Conservation (phyloP, 805 yeast genomes). For the Lipomyces oligophaga region DNA sequence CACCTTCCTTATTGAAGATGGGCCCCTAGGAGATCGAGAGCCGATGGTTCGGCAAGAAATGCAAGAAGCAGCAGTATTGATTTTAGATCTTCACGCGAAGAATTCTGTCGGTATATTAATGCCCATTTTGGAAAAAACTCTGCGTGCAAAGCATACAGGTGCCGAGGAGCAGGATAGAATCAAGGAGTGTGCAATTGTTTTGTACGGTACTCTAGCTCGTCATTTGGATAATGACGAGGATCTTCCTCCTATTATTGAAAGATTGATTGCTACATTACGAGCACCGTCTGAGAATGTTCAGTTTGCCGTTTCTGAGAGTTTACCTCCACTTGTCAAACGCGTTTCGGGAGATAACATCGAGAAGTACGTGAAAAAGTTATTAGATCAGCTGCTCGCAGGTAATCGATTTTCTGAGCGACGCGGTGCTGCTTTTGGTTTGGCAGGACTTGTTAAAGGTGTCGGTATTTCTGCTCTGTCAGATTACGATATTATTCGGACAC, state of each 20-base stretch:
- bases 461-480: conserved; percentile 77
- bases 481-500: conserved; percentile 67
- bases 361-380: conserved; percentile 53
- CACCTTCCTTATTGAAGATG: conserved; percentile 51
- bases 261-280: conserved; percentile 68
- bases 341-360: conserved; percentile 43
- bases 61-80: conserved; percentile 81
- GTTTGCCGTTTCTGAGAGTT: conserved; percentile 76
- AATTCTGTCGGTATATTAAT: conserved; percentile 66
- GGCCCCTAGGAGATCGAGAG: conserved; percentile 71
- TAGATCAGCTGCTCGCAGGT: conserved; percentile 57
- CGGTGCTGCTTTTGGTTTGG: conserved; percentile 95
- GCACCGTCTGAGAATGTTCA: conserved; percentile 91
- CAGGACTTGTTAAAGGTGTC: conserved; percentile 87
- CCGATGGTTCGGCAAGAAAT: conserved; percentile 71
- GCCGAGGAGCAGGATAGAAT: conserved; percentile 52
- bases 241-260: conserved; percentile 57
- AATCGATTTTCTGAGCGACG: conserved; percentile 54
- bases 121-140: conserved; percentile 71
- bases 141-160: conserved; percentile 35
- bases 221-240: conserved; percentile 72
- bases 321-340: conserved; percentile 72
- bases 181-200: conserved; percentile 74
- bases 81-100: conserved; percentile 65
- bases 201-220: conserved; percentile 87